These are phyloP conservation scores for Warburgia ugandensis DNA, from an alignment of 164 flowering plant species.

Conservation along the genomic window DNA sequence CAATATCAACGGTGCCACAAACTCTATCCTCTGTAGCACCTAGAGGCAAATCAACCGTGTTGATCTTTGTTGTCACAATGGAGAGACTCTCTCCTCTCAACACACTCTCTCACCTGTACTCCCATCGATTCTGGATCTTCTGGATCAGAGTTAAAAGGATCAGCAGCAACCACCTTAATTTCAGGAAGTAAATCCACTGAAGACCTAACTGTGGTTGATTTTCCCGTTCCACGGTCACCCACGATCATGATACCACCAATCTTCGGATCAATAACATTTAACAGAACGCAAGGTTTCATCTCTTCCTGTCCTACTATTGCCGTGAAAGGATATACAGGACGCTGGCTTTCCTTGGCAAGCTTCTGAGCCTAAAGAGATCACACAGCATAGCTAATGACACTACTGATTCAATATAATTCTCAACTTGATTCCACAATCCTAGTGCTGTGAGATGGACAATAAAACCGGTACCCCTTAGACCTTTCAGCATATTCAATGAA, in stretches of 20 bases:
- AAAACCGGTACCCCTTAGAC: too few species aligned
- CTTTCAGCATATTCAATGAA: too few species aligned
- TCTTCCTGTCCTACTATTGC: slow-evolving; percentile 98
- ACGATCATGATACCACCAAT: slow-evolving; percentile 98
- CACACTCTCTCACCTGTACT: slow-evolving; percentile 63
- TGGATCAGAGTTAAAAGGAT: slow-evolving; percentile 92
- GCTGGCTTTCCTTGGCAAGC: slow-evolving; percentile 58
- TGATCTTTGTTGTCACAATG: slow-evolving; percentile 56
- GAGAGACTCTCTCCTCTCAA: slow-evolving; percentile 51
- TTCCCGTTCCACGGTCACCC: slow-evolving; percentile 98
- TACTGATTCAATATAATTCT: too few species aligned
- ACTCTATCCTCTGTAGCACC: slow-evolving; percentile 97
- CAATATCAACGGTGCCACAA: slow-evolving; percentile 95
- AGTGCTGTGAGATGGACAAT: too few species aligned
- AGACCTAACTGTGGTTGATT: slow-evolving; percentile 91
- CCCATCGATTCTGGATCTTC: slow-evolving; percentile 90
- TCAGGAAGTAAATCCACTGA: slow-evolving; percentile 89
- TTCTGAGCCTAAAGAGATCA: slow-evolving; percentile 52
- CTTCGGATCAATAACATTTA: slow-evolving; percentile 96
- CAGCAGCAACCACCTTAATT: slow-evolving; percentile 70
- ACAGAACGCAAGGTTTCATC: slow-evolving; percentile 88
- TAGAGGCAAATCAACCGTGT: slow-evolving; percentile 94
- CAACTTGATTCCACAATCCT: too few species aligned
- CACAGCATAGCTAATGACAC: too few species aligned
- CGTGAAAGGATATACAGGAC: slow-evolving; percentile 91